phyloP scores from a whole-genome alignment of 176 grass and related monocot genomes.

The Oryza rufipogon region DNA sequence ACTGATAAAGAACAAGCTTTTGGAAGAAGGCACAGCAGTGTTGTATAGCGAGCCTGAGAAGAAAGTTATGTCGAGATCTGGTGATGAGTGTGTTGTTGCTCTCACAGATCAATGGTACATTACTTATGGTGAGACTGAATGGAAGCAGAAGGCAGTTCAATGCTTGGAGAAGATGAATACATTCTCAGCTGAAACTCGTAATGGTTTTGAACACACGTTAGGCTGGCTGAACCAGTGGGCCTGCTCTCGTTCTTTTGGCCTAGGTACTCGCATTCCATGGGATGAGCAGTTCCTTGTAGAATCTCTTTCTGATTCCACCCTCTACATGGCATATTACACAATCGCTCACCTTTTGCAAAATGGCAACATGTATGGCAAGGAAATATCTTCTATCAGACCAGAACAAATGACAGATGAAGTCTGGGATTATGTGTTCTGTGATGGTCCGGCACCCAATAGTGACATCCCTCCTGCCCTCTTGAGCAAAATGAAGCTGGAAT shows the following conservation, averaged over 20 bases:
- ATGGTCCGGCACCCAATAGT: slow-evolving; percentile 53
- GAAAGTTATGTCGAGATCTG: slow-evolving; percentile 85
- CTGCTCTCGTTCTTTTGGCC: slow-evolving; percentile 79
- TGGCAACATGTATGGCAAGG: slow-evolving; percentile 69
- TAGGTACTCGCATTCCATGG: slow-evolving; percentile 85
- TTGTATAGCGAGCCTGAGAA: slow-evolving; percentile 76
- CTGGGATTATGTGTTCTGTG: slow-evolving; percentile 73
- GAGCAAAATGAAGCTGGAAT: slow-evolving; percentile 73
- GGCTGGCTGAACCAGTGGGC: slow-evolving; percentile 83
- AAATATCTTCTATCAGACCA: slow-evolving; percentile 47
- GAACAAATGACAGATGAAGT: slow-evolving; percentile 80
- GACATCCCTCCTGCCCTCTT: slow-evolving; percentile 57
- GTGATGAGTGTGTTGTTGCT: slow-evolving; percentile 83
- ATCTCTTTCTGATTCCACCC: slow-evolving; percentile 84
- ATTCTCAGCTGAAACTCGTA: slow-evolving; percentile 59
- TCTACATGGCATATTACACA: slow-evolving; percentile 84
- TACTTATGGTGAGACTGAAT: slow-evolving; percentile 80
- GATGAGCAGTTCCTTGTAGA: slow-evolving; percentile 75
- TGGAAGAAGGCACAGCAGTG: slow-evolving; percentile 57
- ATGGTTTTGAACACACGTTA: slow-evolving; percentile 73
- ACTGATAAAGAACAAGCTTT: slow-evolving; percentile 64
- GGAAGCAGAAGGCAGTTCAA: slow-evolving; percentile 62
- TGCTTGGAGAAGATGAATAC: slow-evolving; percentile 74
- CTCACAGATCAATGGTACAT: slow-evolving; percentile 85
- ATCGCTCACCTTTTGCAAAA: slow-evolving; percentile 69